phyloP scores from a whole-genome alignment of 352 stramenopile species.

The Phytopythium aichiense region DNA sequence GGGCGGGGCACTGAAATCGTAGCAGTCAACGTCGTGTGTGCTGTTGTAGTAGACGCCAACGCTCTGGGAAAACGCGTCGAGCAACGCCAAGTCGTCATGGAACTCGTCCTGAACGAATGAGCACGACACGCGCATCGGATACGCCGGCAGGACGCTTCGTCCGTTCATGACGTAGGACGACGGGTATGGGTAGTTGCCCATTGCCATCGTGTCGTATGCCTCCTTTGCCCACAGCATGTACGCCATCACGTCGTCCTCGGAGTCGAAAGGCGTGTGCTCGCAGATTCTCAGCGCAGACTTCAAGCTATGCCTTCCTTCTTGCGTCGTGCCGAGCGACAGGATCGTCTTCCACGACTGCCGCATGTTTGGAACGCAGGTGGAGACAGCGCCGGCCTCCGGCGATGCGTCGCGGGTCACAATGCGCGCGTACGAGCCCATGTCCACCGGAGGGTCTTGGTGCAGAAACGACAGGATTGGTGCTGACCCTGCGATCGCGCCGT shows the following conservation, averaged over 20 bases:
- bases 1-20: too few species aligned
- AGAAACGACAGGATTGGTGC: slow-evolving; percentile 69
- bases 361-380: slow-evolving; percentile 51
- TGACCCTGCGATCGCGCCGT: slow-evolving; percentile 77
- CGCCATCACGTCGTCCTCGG: too few species aligned
- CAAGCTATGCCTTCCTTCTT: too few species aligned
- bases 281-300: too few species aligned
- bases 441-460: slow-evolving; percentile 17
- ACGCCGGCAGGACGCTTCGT: slow-evolving; percentile 66
- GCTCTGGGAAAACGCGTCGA: too few species aligned
- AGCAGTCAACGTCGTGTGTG: too few species aligned
- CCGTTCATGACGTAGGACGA: slow-evolving; percentile 32
- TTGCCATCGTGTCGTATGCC: too few species aligned
- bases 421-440: slow-evolving; percentile 20
- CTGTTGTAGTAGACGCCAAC: too few species aligned
- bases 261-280: too few species aligned
- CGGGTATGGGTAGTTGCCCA: too few species aligned
- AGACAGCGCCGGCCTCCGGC: slow-evolving; percentile 29
- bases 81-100: too few species aligned
- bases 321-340: slow-evolving; percentile 18
- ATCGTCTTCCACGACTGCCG: slow-evolving; percentile 32
- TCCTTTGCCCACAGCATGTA: too few species aligned
- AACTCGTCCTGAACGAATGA: slow-evolving; percentile 22
- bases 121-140: slow-evolving; percentile 74
- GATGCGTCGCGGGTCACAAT: slow-evolving; percentile 40